Percentiles rank a stretch among this genome's conserved stretches.
These are phyloP conservation scores for Leccinellum albellum DNA, from an alignment of 768 basidiomycete species.

Conservation along the genomic window DNA sequence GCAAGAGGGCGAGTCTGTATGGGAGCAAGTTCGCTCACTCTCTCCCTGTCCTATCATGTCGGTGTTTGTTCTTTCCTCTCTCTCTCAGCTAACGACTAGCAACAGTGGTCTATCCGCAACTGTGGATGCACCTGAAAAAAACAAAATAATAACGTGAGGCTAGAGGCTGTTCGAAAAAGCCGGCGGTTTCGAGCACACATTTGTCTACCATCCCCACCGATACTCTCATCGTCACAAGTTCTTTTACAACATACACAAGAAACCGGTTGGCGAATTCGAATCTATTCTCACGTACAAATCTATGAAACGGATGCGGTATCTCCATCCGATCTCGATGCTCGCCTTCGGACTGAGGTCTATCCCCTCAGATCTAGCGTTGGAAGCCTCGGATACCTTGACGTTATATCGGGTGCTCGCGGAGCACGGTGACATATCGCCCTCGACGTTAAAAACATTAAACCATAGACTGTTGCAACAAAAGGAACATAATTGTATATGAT, in stretches of 20 bases:
- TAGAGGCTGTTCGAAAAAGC: constrained; percentile 56
- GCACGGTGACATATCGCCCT: constrained; percentile 21
- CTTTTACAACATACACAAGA: constrained; percentile 40
- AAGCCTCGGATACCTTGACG: constrained; percentile 52
- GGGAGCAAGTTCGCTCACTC: constrained; percentile 71
- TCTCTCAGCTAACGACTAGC: background rate
- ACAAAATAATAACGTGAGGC: no score
- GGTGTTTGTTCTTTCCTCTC: constrained; percentile 17
- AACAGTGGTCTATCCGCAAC: constrained; percentile 68
- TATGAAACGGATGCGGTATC: constrained; percentile 43
- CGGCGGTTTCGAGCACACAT: constrained; percentile 55
- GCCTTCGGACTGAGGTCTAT: constrained; percentile 47
- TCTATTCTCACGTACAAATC: constrained; percentile 35
- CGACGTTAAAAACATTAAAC: constrained; percentile 29
- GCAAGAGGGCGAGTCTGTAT: constrained; percentile 63
- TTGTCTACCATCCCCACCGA: constrained; percentile 62
- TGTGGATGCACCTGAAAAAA: constrained; percentile 58
- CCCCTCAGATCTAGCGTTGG: constrained; percentile 62
- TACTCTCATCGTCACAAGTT: constrained; percentile 75
- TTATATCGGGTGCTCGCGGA: constrained; percentile 46
- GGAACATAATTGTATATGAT: constrained; percentile 61
- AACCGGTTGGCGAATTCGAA: constrained; percentile 26
- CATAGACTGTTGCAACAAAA: constrained; percentile 51
- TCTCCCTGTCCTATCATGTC: constrained; percentile 73
- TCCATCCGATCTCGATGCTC: constrained; percentile 64